A percentile compares a stretch with the other conserved stretches of the same genome.
phyloP scores from a whole-genome alignment of 1,284 basidiomycete species.

The Pyrrhoderma noxium region DNA sequence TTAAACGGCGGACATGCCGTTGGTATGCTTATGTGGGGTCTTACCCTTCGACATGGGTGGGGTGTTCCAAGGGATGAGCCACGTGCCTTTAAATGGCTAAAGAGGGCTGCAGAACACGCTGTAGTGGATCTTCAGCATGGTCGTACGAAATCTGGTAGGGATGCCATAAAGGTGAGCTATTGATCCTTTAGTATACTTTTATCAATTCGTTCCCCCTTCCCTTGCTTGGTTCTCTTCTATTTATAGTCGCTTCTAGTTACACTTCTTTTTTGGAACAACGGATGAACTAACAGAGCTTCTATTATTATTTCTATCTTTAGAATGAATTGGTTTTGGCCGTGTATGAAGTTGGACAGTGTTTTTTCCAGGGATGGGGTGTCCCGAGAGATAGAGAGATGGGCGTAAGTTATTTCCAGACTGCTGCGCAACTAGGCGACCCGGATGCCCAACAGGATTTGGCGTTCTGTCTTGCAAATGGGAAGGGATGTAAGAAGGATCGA shows the following conservation, averaged over 20 bases:
- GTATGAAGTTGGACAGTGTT: constrained; percentile 89
- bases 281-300: too few relatives aligned
- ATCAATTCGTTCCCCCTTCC: constrained; percentile 4
- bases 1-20: constrained; percentile 75
- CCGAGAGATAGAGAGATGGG: constrained; percentile 83
- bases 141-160: constrained; percentile 32
- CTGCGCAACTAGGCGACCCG: constrained; percentile 76
- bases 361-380: constrained; percentile 88
- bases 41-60: constrained; percentile 87
- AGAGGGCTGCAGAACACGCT: constrained; percentile 73
- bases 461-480: constrained; percentile 80
- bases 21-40: constrained; percentile 90
- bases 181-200: constrained; percentile 1
- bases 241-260: too few relatives aligned
- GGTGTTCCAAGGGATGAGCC: constrained; percentile 73
- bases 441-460: constrained; percentile 84
- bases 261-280: too few relatives aligned
- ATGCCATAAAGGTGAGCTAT: constrained; percentile 37
- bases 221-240: not conserved
- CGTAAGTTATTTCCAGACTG: constrained; percentile 82
- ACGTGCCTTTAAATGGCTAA: constrained; percentile 76
- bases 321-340: constrained; percentile 82
- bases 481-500: constrained; percentile 84
- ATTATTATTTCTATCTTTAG: constrained; percentile 29
- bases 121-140: constrained; percentile 70